phyloP scores from a whole-genome alignment of 208 protist genomes.

The Trypanosoma lewisi region DNA sequence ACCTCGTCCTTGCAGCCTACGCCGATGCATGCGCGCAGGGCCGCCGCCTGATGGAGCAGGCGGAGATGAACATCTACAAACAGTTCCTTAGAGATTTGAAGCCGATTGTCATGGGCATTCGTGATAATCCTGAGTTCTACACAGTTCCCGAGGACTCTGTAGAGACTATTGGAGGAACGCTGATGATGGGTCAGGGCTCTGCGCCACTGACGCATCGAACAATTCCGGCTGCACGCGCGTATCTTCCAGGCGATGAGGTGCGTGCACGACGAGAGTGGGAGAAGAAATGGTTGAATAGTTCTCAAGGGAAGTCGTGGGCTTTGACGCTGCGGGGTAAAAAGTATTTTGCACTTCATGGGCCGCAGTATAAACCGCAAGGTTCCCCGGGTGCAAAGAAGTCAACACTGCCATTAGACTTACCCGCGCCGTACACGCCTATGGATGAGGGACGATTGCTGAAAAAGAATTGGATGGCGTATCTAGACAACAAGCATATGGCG shows the following conservation, averaged over 20 bases:
- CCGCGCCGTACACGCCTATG: slow-evolving; percentile 88
- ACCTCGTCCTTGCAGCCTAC: slow-evolving; percentile 86
- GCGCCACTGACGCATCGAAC: slow-evolving; percentile 49
- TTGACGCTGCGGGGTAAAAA: slow-evolving; percentile 77
- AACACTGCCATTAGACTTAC: slow-evolving; percentile 65
- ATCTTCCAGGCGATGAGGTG: slow-evolving; percentile 70
- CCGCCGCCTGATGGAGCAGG: slow-evolving; percentile 76
- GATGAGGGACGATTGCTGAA: slow-evolving; percentile 78
- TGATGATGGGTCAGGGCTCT: slow-evolving; percentile 25
- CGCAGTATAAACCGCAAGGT: slow-evolving; percentile 71
- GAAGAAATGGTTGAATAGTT: slow-evolving; percentile 65
- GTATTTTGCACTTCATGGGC: slow-evolving; percentile 71
- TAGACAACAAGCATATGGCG: slow-evolving; percentile 92
- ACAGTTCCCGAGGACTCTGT: slow-evolving; percentile 70
- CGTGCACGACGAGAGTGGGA: slow-evolving; percentile 58
- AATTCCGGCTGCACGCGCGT: slow-evolving; percentile 80
- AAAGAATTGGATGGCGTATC: slow-evolving; percentile 90
- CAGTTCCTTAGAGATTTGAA: slow-evolving; percentile 90
- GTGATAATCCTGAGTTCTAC: slow-evolving; percentile 92
- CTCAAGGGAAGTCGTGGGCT: slow-evolving; percentile 61
- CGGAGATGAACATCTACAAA: slow-evolving; percentile 87
- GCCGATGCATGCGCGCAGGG: slow-evolving; percentile 73
- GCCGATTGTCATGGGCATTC: slow-evolving; percentile 88
- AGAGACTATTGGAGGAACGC: slow-evolving; percentile 73
- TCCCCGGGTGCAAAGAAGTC: slow-evolving; percentile 79